Evolutionary conservation across 345 rosid genomes (phyloP).

Genomic region (Sisymbrium altissimum): DNA sequence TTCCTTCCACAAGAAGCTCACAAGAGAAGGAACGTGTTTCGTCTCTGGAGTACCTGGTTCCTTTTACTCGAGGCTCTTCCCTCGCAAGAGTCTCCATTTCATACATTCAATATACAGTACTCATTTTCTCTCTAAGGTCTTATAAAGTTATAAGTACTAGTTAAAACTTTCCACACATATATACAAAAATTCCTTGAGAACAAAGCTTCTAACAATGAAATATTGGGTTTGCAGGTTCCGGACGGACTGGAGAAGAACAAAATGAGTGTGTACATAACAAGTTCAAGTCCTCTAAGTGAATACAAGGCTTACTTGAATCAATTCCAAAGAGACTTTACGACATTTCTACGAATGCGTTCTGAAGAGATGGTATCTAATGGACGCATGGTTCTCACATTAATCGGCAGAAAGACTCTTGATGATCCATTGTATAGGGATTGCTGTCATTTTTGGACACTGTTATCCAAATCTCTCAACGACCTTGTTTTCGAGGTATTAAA

Average conservation of each 20-base stretch:
- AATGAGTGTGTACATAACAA: slow-evolving; percentile 27
- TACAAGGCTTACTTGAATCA: slow-evolving; percentile 40
- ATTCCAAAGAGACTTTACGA: slow-evolving; percentile 43
- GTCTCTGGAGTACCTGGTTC: slow-evolving; percentile 42
- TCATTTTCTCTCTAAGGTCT: slow-evolving; percentile 43
- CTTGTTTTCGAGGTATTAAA: slow-evolving; percentile 38
- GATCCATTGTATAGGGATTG: slow-evolving; percentile 31
- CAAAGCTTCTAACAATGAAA: neutral
- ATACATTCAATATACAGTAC: slow-evolving; percentile 40
- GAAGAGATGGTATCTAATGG: slow-evolving; percentile 44
- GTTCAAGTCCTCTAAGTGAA: slow-evolving; percentile 37
- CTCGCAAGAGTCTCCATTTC: slow-evolving; percentile 34
- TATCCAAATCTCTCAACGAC: slow-evolving; percentile 28
- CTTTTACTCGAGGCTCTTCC: slow-evolving; percentile 45
- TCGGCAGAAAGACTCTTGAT: slow-evolving; percentile 34
- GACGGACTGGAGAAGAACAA: slow-evolving; percentile 25
- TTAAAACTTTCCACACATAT: neutral
- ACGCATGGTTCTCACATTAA: slow-evolving; percentile 38
- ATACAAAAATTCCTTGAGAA: neutral
- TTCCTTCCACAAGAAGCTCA: neutral
- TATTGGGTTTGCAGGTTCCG: slow-evolving; percentile 25
- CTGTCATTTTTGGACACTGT: slow-evolving; percentile 33
- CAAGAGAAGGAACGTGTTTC: slow-evolving; percentile 15
- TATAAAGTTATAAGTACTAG: neutral
- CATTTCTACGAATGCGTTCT: slow-evolving; percentile 37